Conservation (phyloP, 306 rosid genomes). For the Prunus padus region DNA sequence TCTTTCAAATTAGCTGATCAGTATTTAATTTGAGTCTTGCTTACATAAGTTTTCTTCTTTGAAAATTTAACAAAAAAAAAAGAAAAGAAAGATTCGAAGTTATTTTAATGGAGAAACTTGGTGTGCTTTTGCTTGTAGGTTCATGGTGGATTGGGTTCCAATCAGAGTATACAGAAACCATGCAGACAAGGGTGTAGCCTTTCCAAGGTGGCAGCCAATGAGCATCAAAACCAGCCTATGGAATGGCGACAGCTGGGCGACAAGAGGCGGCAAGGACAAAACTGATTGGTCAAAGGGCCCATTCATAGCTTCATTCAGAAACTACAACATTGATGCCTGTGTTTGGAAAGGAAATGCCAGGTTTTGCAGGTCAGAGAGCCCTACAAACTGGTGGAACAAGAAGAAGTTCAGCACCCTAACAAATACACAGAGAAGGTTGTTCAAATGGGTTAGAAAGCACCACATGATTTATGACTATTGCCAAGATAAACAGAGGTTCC, state of each 20-base stretch:
- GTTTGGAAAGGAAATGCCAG: constrained; percentile 83
- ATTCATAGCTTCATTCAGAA: constrained; percentile 62
- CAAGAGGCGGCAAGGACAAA: constrained; percentile 83
- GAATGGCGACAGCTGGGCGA: constrained; percentile 92
- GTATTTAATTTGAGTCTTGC: background rate
- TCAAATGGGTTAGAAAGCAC: constrained; percentile 81
- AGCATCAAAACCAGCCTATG: constrained; percentile 69
- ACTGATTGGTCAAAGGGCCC: constrained; percentile 86
- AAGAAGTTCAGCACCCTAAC: constrained; percentile 45
- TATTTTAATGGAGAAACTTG: background rate
- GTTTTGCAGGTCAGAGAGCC: constrained; percentile 60
- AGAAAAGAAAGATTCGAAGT: background rate
- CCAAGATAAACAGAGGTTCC: constrained; percentile 66
- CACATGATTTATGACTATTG: constrained; percentile 83
- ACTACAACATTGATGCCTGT: constrained; percentile 73
- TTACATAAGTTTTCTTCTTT: background rate
- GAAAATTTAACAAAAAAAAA: rapidly evolving
- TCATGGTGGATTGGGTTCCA: constrained; percentile 83
- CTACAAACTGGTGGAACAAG: constrained; percentile 81
- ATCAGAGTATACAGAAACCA: constrained; percentile 87
- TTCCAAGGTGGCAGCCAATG: constrained; percentile 91
- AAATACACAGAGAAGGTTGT: constrained; percentile 56
- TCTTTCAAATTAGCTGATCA: background rate
- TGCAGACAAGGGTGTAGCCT: constrained; percentile 75
- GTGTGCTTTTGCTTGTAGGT: constrained; percentile 35